Base-by-base conservation (phyloP, 345 rosid genomes). In the Nasturtium officinale region DNA sequence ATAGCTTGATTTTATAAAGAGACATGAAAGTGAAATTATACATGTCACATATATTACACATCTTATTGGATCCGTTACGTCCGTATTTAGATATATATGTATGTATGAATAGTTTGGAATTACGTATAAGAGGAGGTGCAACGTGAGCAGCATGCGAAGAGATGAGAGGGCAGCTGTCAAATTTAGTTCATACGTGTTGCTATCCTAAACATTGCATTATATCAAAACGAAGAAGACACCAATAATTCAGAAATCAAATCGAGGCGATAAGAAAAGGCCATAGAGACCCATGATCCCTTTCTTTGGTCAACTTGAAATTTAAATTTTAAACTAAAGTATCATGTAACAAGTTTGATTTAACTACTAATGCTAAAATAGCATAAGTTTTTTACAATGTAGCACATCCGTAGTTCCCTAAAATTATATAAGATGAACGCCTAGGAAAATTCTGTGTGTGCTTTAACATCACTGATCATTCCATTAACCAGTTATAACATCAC, bases 71-170 rank as follows among this genome's bases (percentile, higher is more conserved):
- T n/a, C n/a, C n/a, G n/a, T n/a, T n/a, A n/a, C n/a, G n/a, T n/a
- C n/a, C n/a, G n/a, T n/a, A n/a, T n/a, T n/a, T n/a, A n/a, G 46
- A 33, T 32, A 8, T 5, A 30, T 32, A 33, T 30, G 13, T 12
- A 40, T 42, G 16, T 38, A 56, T 45, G 35, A 35, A 37, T 58
- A 35, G 63, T 18, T 35, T 11, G 16, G 73, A 45, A 48, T 66
- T 38, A 2, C 17, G 18, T 15, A 43, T 2, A 50, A 73, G 55
- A 59, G 54, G 56, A 46, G 51, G 52, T 69, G 75, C 75, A 55
- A 76, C 79, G 79, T 76, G 70, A 69, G 75, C 75, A 54, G 60
- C 79, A 76, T 69, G 75, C 75, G 79, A 55, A 53, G 65, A 69
- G 53, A 69, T 18, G 65, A 62, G 65, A 53, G 65, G 75, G 65